Evolutionary conservation across 352 stramenopile species (phyloP).

Genomic region (Phytophthora hybrid): DNA sequence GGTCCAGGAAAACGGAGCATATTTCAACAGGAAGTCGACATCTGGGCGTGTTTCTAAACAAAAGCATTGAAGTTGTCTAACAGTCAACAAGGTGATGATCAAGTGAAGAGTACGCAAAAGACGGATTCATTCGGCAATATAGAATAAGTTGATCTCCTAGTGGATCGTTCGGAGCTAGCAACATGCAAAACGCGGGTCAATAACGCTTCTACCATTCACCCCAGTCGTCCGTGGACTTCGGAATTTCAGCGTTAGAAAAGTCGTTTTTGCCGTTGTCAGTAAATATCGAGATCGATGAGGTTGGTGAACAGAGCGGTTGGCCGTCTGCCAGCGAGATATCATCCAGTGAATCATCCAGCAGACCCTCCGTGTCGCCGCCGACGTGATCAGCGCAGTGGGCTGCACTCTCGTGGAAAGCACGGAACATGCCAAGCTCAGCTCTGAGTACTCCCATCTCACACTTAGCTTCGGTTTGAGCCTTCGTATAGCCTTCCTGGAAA

Average conservation of each 20-base stretch:
- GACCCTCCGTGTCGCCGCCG: constrained; percentile 15
- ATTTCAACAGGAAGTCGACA: constrained; percentile 48
- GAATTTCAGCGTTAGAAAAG: constrained; percentile 16
- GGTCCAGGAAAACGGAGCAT: constrained; percentile 70
- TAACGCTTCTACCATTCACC: constrained; percentile 62
- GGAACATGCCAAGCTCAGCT: constrained; percentile 60
- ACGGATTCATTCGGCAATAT: constrained; percentile 28
- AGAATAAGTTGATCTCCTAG: constrained; percentile 9
- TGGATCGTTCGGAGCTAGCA: constrained; percentile 15
- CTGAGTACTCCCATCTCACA: constrained; percentile 54
- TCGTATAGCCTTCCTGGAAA: constrained; percentile 50
- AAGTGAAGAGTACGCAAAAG: constrained; percentile 4
- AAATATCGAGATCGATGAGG: constrained; percentile 55
- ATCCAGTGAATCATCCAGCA: constrained; percentile 46
- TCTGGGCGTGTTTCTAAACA: constrained; percentile 21
- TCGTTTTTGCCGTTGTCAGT: constrained; percentile 53
- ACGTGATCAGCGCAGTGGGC: constrained; percentile 43
- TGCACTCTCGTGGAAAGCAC: constrained; percentile 55
- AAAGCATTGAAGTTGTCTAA: constrained; percentile 11
- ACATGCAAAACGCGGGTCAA: constrained; percentile 28
- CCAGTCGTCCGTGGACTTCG: constrained; percentile 61
- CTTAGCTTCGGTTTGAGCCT: constrained; percentile 40
- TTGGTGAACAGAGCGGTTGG: constrained; percentile 45
- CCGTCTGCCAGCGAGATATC: constrained; percentile 52
- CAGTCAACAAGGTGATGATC: too few relatives aligned